Base-by-base conservation (phyloP, 2,329 filamentous ascomycete genomes). In the Fusarium sp. region DNA sequence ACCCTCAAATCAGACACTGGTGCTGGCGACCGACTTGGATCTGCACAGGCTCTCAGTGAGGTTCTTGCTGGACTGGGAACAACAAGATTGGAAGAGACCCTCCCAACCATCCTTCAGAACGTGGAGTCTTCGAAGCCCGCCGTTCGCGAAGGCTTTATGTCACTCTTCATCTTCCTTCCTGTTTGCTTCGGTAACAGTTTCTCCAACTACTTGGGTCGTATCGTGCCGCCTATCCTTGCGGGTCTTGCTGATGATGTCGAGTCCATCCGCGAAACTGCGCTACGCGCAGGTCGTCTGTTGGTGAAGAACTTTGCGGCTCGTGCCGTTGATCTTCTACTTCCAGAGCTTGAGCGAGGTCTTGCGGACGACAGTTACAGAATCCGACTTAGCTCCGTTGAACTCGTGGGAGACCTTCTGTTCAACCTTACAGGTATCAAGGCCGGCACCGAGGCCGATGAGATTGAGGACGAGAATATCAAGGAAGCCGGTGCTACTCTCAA, bases 131-230 rank as follows among this genome's bases (percentile, higher is more conserved):
- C 90, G 68, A 97, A 97, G 78, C 76, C 95, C 15, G 88, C 93
- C 51, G 92, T 99, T 64, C 89, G 95, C 70, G 95, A 99, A 82
- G 95, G 95, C 41, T 99, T 99, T 81, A 99, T 99, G 95, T 97
- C 95, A 7, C 85, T 99, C 36, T 99, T 99, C 79, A 98, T 99
- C 68, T 99, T 97, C 85, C 87, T 99, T 80, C 95, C 95, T 11
- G 95, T 97, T 49, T 99, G 95, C 79, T 99, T 99, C 72, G 95
- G 95, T 72, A 99, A 99, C 83, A 96, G 93, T 76, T 99, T 99
- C 73, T 91, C 95, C 69, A 93, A 92, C 74, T 99, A 99, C 73
- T 89, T 99, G 60, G 92, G 89, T 78, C 93, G 89, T 74, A 97
- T 99, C 71, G 97, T 99, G 70, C 96, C 95, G 15, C 91, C 95